phyloP scores from a whole-genome alignment of 768 basidiomycete species.

The Podaxis sp. region DNA sequence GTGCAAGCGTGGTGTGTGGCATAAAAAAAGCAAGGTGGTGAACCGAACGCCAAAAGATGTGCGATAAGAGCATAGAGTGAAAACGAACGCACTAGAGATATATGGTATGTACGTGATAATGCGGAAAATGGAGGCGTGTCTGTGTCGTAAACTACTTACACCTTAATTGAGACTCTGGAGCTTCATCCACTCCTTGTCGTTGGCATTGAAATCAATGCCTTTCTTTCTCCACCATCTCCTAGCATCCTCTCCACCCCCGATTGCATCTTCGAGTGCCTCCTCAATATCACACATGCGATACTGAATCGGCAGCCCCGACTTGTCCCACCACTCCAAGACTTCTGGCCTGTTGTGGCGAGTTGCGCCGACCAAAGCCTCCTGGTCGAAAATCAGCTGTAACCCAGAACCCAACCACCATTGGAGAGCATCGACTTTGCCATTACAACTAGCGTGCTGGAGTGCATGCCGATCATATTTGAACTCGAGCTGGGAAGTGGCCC shows the following conservation, averaged over 20 bases:
- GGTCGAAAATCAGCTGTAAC: slow-evolving; percentile 75
- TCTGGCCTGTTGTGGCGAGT: slow-evolving; percentile 80
- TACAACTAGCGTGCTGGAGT: slow-evolving; percentile 74
- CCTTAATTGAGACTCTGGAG: slow-evolving; percentile 67
- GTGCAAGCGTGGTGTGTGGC: neutral
- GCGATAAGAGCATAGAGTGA: neutral
- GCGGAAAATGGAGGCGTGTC: slow-evolving; percentile 15
- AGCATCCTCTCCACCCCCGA: slow-evolving; percentile 73
- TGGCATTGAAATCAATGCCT: slow-evolving; percentile 81
- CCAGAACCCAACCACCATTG: slow-evolving; percentile 85
- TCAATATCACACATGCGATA: slow-evolving; percentile 92
- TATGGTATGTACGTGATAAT: neutral
- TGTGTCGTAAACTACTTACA: neutral
- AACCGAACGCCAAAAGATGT: neutral
- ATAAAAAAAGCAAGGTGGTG: neutral
- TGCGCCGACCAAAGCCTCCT: slow-evolving; percentile 75
- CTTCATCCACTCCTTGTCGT: slow-evolving; percentile 89
- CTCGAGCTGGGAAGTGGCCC: slow-evolving; percentile 75
- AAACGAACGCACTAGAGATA: too few species aligned
- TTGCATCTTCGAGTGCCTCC: slow-evolving; percentile 86
- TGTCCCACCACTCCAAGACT: slow-evolving; percentile 88
- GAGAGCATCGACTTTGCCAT: slow-evolving; percentile 76
- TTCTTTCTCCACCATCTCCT: slow-evolving; percentile 80
- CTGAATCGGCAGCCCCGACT: slow-evolving; percentile 72
- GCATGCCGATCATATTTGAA: slow-evolving; percentile 77